phyloP scores from a whole-genome alignment of 2,329 filamentous ascomycete genomes.

The Monosporascus sp. region DNA sequence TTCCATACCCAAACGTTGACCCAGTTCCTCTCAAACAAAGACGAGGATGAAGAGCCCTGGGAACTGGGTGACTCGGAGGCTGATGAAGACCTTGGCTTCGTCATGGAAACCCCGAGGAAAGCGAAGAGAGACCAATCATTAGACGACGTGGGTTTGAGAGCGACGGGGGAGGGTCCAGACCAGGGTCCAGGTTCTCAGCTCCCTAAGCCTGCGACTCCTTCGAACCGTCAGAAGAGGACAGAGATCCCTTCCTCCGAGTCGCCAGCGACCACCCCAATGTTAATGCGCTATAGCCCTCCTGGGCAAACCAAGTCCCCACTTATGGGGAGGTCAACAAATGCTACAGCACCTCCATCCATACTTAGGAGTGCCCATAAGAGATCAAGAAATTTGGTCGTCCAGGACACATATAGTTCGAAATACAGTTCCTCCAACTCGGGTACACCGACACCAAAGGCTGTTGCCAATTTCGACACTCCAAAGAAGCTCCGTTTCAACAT shows the following conservation, averaged over 20 bases:
- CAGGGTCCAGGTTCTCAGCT: constrained; percentile 15
- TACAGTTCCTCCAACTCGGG: constrained; percentile 18
- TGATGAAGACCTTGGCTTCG: constrained; percentile 15
- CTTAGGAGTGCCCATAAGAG: constrained; percentile 17
- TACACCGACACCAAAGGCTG: constrained; percentile 15
- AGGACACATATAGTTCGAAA: constrained; percentile 25
- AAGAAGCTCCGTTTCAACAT: constrained; percentile 24
- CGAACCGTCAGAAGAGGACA: constrained; percentile 16
- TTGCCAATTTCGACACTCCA: constrained; percentile 14
- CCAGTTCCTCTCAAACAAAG: constrained; percentile 17
- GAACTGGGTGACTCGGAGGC: constrained; percentile 22
- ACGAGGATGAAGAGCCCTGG: constrained; percentile 14
- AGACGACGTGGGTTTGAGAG: not conserved
- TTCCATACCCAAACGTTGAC: constrained; percentile 29
- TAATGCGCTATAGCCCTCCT: constrained; percentile 17
- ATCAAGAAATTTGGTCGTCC: constrained; percentile 19
- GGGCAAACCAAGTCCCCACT: constrained; percentile 20
- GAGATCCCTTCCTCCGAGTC: constrained; percentile 26
- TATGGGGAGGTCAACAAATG: constrained; percentile 19
- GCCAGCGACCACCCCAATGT: constrained; percentile 19
- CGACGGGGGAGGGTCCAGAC: not conserved
- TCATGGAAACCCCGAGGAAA: constrained; percentile 24
- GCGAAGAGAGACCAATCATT: constrained; percentile 1
- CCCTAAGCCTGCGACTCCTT: constrained; percentile 20
- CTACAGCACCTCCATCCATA: constrained; percentile 11